These are phyloP conservation scores for Megacollybia marginata DNA, from an alignment of 768 basidiomycete species.

Conservation along the genomic window DNA sequence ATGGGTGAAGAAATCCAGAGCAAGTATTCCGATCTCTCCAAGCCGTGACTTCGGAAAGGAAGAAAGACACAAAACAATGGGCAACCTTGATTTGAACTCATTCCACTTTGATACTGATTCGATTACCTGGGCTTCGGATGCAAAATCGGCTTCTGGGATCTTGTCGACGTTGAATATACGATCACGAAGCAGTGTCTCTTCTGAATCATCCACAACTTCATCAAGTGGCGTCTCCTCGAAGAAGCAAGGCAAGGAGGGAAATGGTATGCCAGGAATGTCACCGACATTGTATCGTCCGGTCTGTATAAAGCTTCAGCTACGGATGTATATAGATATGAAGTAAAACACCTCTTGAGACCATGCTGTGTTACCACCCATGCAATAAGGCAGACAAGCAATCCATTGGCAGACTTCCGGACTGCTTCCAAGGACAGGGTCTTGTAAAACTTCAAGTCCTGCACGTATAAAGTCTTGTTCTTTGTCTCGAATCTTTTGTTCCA, in stretches of 20 bases:
- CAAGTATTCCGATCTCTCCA: too few species aligned
- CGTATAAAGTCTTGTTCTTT: slow-evolving; percentile 2
- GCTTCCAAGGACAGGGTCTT: slow-evolving; percentile 6
- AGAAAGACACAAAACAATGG: too few species aligned
- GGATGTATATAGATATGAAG: background rate
- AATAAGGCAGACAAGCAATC: slow-evolving; percentile 8
- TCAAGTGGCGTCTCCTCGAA: slow-evolving; percentile 1
- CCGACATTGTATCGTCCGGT: slow-evolving; percentile 5
- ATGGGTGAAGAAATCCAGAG: too few species aligned
- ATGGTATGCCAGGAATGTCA: background rate
- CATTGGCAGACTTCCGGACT: slow-evolving; percentile 8
- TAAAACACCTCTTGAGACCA: slow-evolving; percentile 7
- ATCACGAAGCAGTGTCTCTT: background rate
- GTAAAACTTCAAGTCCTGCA: slow-evolving; percentile 4
- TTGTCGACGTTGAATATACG: background rate
- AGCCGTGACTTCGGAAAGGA: too few species aligned
- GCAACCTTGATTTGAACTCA: too few species aligned
- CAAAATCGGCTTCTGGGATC: background rate
- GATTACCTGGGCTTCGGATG: too few species aligned
- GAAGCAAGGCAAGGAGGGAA: background rate
- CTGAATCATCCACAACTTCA: slow-evolving; percentile 1
- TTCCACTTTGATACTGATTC: too few species aligned
- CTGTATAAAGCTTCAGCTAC: background rate
- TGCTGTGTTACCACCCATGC: slow-evolving; percentile 9
- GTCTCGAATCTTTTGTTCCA: slow-evolving; percentile 2